Conservation (phyloP, 2,329 filamentous ascomycete genomes). For the Escovopsis sp. region DNA sequence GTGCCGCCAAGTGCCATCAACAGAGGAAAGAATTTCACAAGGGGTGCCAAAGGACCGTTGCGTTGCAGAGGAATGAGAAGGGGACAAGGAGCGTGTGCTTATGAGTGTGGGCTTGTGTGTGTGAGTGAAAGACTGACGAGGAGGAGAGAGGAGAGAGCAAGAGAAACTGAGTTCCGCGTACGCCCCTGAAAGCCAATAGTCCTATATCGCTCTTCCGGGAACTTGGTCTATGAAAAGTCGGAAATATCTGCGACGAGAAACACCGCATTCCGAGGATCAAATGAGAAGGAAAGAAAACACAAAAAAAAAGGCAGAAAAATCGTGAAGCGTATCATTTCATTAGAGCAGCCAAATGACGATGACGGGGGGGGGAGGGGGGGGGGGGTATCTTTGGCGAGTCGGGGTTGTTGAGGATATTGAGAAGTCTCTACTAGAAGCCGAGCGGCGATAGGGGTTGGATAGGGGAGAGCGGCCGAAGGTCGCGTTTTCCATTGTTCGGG, state of each 20-base stretch:
- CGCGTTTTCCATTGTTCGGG: slow-evolving; percentile 15
- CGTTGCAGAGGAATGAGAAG: neutral
- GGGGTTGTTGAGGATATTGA: neutral
- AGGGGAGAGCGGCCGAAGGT: slow-evolving; percentile 44
- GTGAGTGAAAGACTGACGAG: too few species aligned
- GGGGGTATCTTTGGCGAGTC: slow-evolving; percentile 5
- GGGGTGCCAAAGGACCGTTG: neutral
- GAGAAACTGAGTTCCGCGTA: neutral
- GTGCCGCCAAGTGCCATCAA: neutral
- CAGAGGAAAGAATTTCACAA: neutral
- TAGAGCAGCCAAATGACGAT: slow-evolving; percentile 10
- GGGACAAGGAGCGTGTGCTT: too few species aligned
- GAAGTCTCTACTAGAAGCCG: slow-evolving; percentile 37
- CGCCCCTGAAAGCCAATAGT: neutral
- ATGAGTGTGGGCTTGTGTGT: too few species aligned
- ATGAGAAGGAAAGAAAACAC: slow-evolving; percentile 5
- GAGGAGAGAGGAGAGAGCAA: too few species aligned
- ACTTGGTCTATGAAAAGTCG: neutral
- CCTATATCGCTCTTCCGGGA: neutral
- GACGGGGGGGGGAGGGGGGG: too few species aligned
- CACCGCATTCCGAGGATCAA: slow-evolving; percentile 5
- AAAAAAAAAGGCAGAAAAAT: slow-evolving; percentile 8
- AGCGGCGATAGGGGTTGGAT: slow-evolving; percentile 51
- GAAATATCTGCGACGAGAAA: slow-evolving; percentile 2
- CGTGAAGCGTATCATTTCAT: slow-evolving; percentile 22